Evolutionary conservation across 352 stramenopile genomes (phyloP).

Genomic region (Phytophthora tentaculata): DNA sequence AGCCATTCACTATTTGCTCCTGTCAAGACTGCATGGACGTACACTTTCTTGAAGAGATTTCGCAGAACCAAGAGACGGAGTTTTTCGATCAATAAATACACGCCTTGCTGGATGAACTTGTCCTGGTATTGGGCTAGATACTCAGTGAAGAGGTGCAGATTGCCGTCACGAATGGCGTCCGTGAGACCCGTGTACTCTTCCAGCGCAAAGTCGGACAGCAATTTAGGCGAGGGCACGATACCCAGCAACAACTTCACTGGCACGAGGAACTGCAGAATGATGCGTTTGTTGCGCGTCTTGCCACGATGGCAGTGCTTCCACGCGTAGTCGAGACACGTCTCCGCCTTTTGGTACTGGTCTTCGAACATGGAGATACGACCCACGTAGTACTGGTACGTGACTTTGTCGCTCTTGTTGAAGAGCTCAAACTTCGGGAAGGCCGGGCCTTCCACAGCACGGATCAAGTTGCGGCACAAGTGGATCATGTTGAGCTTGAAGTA

Average conservation of each 20-base stretch:
- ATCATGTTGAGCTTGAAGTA: conserved; percentile 97
- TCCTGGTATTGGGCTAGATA: conserved; percentile 91
- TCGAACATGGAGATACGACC: conserved; percentile 97
- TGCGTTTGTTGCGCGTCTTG: conserved; percentile 91
- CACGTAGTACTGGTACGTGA: conserved; percentile 97
- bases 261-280: conserved; percentile 96
- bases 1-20: neutral
- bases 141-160: conserved; percentile 94
- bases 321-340: conserved; percentile 94
- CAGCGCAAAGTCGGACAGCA: conserved; percentile 92
- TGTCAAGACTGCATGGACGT: conserved; percentile 39
- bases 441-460: conserved; percentile 82
- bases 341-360: conserved; percentile 95
- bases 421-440: conserved; percentile 81
- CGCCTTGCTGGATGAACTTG: conserved; percentile 92
- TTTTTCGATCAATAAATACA: conserved; percentile 97
- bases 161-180: conserved; percentile 91
- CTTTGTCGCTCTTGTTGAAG: conserved; percentile 89
- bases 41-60: conserved; percentile 97
- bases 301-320: conserved; percentile 92
- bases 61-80: conserved; percentile 94
- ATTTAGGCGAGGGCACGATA: conserved; percentile 88
- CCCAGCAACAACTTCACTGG: conserved; percentile 94
- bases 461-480: conserved; percentile 95
- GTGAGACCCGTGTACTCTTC: conserved; percentile 90